Percentiles rank a stretch among this genome's conserved stretches.
Evolutionary conservation across 495 filamentous ascomycete species (phyloP).

Genomic region (Achaetomiella virescens): DNA sequence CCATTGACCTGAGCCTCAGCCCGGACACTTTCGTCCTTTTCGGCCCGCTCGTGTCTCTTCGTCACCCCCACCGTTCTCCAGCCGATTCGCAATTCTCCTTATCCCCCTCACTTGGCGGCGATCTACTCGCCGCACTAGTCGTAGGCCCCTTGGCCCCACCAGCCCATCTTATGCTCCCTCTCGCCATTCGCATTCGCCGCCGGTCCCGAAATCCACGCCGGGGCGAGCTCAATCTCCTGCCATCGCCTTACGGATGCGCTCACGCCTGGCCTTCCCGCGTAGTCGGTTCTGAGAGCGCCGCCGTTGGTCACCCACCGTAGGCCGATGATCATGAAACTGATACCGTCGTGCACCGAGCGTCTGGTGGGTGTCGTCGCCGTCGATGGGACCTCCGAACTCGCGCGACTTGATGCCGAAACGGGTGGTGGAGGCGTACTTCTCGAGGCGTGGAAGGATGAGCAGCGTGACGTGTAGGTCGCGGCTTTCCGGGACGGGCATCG

Average conservation of each 20-base stretch:
- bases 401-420: slow-evolving; percentile 76
- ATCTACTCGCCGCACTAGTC: not conserved
- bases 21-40: not conserved
- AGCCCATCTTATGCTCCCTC: slow-evolving; percentile 7
- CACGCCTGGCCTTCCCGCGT: slow-evolving; percentile 42
- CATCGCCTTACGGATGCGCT: slow-evolving; percentile 43
- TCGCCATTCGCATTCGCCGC: slow-evolving; percentile 8
- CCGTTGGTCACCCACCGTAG: slow-evolving; percentile 75
- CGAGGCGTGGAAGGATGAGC: slow-evolving; percentile 70
- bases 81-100: slow-evolving; percentile 44
- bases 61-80: not conserved
- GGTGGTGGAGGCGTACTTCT: slow-evolving; percentile 66
- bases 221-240: slow-evolving; percentile 34
- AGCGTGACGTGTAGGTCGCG: slow-evolving; percentile 80
- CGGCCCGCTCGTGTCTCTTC: not conserved
- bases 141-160: slow-evolving; percentile 21
- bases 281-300: slow-evolving; percentile 54
- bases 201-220: slow-evolving; percentile 20
- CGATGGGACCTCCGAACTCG: slow-evolving; percentile 53
- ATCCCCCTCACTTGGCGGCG: slow-evolving; percentile 32
- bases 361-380: slow-evolving; percentile 17
- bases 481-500: slow-evolving; percentile 48
- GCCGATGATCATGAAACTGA: slow-evolving; percentile 76
- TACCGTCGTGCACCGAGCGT: slow-evolving; percentile 66
- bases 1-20: not conserved